A percentile compares a stretch with the other conserved stretches of the same genome.
Conservation (phyloP, 768 basidiomycete species). For the Rhodosporidiobolus odoratus region DNA sequence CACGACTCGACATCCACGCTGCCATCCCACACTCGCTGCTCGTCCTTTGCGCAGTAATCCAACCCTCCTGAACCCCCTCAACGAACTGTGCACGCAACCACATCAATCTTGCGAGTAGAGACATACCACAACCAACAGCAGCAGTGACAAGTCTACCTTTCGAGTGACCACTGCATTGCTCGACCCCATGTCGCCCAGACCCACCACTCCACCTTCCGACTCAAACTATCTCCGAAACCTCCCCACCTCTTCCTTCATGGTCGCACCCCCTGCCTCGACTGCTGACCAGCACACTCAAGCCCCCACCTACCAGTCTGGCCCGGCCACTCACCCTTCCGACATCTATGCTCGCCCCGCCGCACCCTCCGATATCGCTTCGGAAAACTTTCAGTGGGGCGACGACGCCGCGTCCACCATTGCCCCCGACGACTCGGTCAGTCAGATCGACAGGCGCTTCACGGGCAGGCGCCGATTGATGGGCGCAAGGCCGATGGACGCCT, state of each 20-base stretch:
- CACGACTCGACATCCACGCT: too few relatives aligned
- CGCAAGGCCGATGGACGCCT: constrained; percentile 19
- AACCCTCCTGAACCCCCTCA: too few relatives aligned
- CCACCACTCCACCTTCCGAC: not conserved
- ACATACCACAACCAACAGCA: not conserved
- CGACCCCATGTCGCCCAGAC: constrained; percentile 12
- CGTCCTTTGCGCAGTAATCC: too few relatives aligned
- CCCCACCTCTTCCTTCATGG: constrained; percentile 1
- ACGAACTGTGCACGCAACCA: too few relatives aligned
- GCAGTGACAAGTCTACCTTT: not conserved
- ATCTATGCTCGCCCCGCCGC: constrained; percentile 20
- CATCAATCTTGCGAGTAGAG: too few relatives aligned
- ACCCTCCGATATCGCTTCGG: constrained; percentile 15
- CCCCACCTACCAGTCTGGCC: not conserved
- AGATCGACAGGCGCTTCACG: constrained; percentile 31
- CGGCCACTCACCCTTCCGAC: constrained; percentile 7
- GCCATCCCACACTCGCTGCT: too few relatives aligned
- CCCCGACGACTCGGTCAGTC: constrained; percentile 34
- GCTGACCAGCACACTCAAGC: not conserved
- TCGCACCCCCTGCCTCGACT: not conserved
- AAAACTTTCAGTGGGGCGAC: constrained; percentile 28
- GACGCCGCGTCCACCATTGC: constrained; percentile 33
- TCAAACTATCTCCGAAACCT: constrained; percentile 3
- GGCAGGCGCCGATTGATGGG: constrained; percentile 13
- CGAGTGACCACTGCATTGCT: not conserved